A percentile compares a stretch with the other conserved stretches of the same genome.
Conservation (phyloP, 176 grass and related monocot genomes). For the Chloris gayana region DNA sequence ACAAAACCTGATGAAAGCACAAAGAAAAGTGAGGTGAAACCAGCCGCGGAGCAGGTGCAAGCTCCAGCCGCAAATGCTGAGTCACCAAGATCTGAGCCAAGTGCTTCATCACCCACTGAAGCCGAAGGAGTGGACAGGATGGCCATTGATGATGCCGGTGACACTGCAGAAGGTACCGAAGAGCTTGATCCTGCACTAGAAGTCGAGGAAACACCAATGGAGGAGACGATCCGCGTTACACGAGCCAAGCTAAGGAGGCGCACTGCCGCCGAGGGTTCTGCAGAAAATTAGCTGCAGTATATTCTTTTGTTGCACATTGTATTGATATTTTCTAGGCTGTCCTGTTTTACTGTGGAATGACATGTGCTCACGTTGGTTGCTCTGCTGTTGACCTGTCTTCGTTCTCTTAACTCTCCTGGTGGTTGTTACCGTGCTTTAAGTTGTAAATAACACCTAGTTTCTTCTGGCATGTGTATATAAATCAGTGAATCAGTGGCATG, state of each 20-base stretch:
- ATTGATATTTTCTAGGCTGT: slow-evolving; percentile 34
- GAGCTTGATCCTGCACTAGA: slow-evolving; percentile 33
- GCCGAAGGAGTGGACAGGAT: slow-evolving; percentile 48
- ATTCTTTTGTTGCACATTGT: slow-evolving; percentile 39
- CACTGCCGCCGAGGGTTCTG: slow-evolving; percentile 39
- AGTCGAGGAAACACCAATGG: slow-evolving; percentile 69
- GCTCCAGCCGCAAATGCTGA: slow-evolving; percentile 8
- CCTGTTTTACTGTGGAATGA: slow-evolving; percentile 34
- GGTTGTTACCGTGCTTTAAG: slow-evolving; percentile 26
- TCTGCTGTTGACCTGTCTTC: slow-evolving; percentile 13
- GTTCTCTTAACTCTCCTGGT: not conserved
- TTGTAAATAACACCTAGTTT: slow-evolving; percentile 46
- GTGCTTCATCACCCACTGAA: slow-evolving; percentile 40
- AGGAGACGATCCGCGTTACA: slow-evolving; percentile 82
- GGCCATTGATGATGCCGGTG: slow-evolving; percentile 40
- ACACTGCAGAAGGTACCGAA: slow-evolving; percentile 29
- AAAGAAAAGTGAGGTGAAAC: slow-evolving; percentile 46
- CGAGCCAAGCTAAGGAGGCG: slow-evolving; percentile 79
- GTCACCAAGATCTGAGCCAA: slow-evolving; percentile 31
- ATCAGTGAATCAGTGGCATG: slow-evolving; percentile 36
- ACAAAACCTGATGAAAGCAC: slow-evolving; percentile 45
- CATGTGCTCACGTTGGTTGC: slow-evolving; percentile 20
- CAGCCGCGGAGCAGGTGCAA: slow-evolving; percentile 14
- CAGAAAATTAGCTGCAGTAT: slow-evolving; percentile 43
- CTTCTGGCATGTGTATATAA: slow-evolving; percentile 45